Evolutionary conservation across 371 early-diverging fungal genomes (phyloP), one percentile per base, ranked within the genome.

Genomic region (Mucor sp.): DNA sequence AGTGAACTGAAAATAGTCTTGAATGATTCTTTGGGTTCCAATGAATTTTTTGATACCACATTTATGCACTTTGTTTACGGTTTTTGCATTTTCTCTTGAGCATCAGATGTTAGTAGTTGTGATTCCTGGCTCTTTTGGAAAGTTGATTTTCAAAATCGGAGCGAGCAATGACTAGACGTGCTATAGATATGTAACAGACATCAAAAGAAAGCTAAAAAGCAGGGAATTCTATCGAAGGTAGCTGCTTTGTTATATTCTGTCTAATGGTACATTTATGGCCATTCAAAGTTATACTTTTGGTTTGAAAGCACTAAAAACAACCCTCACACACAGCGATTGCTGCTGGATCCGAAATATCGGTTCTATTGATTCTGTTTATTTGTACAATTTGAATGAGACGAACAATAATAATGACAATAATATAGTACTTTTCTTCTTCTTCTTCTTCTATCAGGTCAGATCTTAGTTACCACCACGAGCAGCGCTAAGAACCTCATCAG

Each of bases 401-500:
- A 44, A 19, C 8, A 19, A 43, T 43, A 43, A 43, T n/a, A 43
- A 43, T n/a, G n/a, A 19, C 44, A 44, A 44, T 44, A 43, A 43
- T 43, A 43, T 43, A 43, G n/a, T 43, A 17, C 43, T 44, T 44
- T 44, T 44, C 17, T 43, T 35, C 7, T 32, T 32, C 3, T 32
- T 5, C n/a, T n/a, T n/a, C n/a, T n/a, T 37, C 11, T 37, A 37
- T 37, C 19, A 44, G 19, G 0, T 44, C 7, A 37, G 11, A 12
- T 37, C 27, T 50, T 74, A 74, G 23, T 74, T 74, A 55, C 70
- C 70, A 32, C 63, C 70, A 32, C 63, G 63, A 59, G 67, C 76
- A 57, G 81, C 78, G 47, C 75, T 78, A 58, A 79, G 72, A 35
- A 94, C 94, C 75, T 94, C 94, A 41, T 90, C 89, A 15, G 89